These are phyloP conservation scores for Triticum dicoccoides DNA, from an alignment of 176 grass and related monocot genomes.

Conservation along the genomic window DNA sequence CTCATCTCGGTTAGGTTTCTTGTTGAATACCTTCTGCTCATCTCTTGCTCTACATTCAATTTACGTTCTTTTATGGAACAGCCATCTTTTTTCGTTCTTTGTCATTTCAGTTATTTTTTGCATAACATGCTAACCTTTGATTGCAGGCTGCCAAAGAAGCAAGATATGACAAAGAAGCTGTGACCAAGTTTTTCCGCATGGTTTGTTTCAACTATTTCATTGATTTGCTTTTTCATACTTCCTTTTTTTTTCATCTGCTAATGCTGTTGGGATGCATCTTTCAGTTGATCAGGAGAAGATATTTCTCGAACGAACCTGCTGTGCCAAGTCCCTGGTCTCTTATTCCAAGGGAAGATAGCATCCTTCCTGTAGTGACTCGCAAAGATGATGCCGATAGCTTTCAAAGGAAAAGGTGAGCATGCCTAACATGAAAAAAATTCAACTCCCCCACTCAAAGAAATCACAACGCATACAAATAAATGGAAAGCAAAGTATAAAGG, in stretches of 20 bases:
- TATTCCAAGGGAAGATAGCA: constrained; percentile 44
- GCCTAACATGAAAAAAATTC: constrained; percentile 7
- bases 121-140: background rate
- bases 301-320: constrained; percentile 82
- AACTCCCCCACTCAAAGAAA: background rate
- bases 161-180: constrained; percentile 81
- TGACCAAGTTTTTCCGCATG: constrained; percentile 94
- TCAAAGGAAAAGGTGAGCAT: constrained; percentile 60
- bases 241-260: constrained; percentile 10
- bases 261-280: constrained; percentile 29
- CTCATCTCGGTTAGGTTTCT: constrained; percentile 74
- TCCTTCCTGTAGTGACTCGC: constrained; percentile 44
- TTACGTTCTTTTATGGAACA: background rate
- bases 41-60: background rate
- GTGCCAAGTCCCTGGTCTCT: constrained; percentile 67
- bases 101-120: background rate
- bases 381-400: constrained; percentile 60
- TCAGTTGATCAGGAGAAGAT: constrained; percentile 94
- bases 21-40: background rate
- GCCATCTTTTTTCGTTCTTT: background rate
- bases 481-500: background rate
- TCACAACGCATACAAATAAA: background rate
- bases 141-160: constrained; percentile 77
- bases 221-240: constrained; percentile 1
- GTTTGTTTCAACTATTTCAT: constrained; percentile 41